A percentile compares a stretch with the other conserved stretches of the same genome.
These are phyloP conservation scores for Macrophomina tecta DNA, from an alignment of 2,329 filamentous ascomycete species.

Conservation along the genomic window DNA sequence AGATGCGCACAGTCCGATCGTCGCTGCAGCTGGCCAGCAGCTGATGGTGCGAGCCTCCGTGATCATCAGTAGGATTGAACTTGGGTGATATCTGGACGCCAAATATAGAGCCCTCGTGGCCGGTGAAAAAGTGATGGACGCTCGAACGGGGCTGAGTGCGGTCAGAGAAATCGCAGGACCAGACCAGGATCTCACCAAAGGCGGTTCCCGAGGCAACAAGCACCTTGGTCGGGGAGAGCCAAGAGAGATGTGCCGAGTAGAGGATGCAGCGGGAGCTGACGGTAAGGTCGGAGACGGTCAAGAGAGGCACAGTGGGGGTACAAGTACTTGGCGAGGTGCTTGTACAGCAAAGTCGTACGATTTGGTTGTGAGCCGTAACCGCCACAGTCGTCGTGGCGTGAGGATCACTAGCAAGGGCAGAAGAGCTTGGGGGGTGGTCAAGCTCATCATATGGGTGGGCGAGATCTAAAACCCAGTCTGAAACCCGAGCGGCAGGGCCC, in stretches of 20 bases:
- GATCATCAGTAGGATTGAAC: conserved; percentile 30
- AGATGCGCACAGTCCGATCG: conserved; percentile 85
- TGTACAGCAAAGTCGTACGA: conserved; percentile 54
- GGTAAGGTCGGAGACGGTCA: conserved; percentile 56
- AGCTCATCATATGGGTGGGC: conserved; percentile 23
- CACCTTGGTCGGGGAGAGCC: conserved; percentile 63
- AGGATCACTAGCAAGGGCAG: conserved; percentile 3
- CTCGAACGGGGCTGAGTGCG: conserved; percentile 36
- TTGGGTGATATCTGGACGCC: conserved; percentile 76
- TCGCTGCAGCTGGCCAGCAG: conserved; percentile 94
- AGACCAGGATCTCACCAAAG: conserved; percentile 91
- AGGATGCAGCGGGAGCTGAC: conserved; percentile 81
- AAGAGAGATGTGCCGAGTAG: conserved; percentile 79
- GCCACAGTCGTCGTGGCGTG: conserved; percentile 47
- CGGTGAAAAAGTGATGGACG: conserved; percentile 64
- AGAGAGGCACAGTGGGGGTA: neutral
- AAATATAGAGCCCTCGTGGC: conserved; percentile 93
- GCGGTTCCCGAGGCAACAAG: conserved; percentile 88
- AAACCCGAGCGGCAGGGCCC: conserved; percentile 28
- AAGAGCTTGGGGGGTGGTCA: conserved; percentile 14
- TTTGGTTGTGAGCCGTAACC: conserved; percentile 87
- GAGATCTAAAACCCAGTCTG: conserved; percentile 47
- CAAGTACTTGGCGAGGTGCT: conserved; percentile 19
- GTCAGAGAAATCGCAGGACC: conserved; percentile 68
- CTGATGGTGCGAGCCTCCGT: conserved; percentile 54